Conservation (phyloP, 2,329 filamentous ascomycete genomes). For the Alternaria atra region DNA sequence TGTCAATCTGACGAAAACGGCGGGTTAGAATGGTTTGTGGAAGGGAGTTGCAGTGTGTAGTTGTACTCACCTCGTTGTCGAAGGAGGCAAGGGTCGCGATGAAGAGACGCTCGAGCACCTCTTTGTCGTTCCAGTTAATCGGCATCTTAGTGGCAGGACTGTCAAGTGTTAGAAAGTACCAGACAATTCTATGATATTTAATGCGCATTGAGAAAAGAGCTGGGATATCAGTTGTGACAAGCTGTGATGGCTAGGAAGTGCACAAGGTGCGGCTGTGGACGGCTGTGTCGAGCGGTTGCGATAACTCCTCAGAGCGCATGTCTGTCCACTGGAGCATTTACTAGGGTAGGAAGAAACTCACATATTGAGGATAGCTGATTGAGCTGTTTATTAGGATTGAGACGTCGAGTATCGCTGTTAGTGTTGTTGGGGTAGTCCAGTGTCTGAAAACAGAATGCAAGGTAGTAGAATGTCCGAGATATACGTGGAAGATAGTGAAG, state of each 20-base stretch:
- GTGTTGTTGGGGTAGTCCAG: neutral
- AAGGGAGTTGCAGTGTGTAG: neutral
- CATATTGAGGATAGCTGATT: neutral
- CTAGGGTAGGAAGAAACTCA: neutral
- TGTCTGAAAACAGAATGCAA: neutral
- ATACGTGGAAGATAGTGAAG: neutral
- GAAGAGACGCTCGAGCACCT: slow-evolving; percentile 52
- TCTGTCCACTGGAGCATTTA: neutral
- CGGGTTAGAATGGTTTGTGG: slow-evolving; percentile 9
- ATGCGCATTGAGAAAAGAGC: neutral
- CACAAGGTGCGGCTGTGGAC: neutral
- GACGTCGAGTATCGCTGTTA: neutral
- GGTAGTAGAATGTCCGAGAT: neutral
- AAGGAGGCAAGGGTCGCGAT: slow-evolving; percentile 50
- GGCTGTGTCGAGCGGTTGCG: neutral
- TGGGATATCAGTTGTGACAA: neutral
- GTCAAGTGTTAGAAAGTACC: neutral
- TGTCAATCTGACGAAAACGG: slow-evolving; percentile 53
- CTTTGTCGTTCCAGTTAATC: slow-evolving; percentile 50
- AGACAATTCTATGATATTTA: neutral
- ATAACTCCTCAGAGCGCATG: neutral
- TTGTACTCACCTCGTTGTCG: slow-evolving; percentile 42
- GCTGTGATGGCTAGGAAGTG: neutral
- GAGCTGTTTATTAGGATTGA: neutral
- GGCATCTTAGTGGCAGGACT: slow-evolving; percentile 31